A percentile compares a stretch with the other conserved stretches of the same genome.
Evolutionary conservation across 345 rosid genomes (phyloP).

Genomic region (Eucalyptus cladocalyx): DNA sequence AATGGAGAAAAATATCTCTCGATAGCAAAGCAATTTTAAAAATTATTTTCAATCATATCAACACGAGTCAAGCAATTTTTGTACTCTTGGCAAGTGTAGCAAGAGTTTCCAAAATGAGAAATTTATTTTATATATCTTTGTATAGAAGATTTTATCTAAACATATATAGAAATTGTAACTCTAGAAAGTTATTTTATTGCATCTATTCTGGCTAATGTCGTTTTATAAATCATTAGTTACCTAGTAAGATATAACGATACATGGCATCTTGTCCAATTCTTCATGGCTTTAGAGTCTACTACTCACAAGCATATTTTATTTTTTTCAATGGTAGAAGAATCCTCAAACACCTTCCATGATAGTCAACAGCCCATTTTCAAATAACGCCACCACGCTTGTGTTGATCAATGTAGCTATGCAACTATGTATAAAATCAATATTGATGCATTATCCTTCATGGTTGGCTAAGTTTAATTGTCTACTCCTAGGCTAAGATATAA

Average conservation of each 20-base stretch:
- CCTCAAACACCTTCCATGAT: neutral
- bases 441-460: neutral
- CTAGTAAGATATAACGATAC: neutral
- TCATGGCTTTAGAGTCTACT: neutral
- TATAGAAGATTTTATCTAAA: neutral
- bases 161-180: neutral
- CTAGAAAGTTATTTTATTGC: neutral
- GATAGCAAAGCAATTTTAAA: neutral
- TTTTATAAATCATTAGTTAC: neutral
- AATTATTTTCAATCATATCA: neutral
- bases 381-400: neutral
- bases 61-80: neutral
- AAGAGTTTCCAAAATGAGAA: neutral
- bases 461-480: neutral
- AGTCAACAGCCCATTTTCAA: rapidly evolving
- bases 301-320: neutral
- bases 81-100: neutral
- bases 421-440: neutral
- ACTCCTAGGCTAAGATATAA: rapidly evolving
- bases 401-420: neutral
- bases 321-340: neutral
- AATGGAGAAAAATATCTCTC: neutral
- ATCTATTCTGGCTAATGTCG: neutral
- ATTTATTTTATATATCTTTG: neutral
- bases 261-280: neutral